phyloP scores from a whole-genome alignment of 2,329 filamentous ascomycete genomes.

The Stemphylium beticola region DNA sequence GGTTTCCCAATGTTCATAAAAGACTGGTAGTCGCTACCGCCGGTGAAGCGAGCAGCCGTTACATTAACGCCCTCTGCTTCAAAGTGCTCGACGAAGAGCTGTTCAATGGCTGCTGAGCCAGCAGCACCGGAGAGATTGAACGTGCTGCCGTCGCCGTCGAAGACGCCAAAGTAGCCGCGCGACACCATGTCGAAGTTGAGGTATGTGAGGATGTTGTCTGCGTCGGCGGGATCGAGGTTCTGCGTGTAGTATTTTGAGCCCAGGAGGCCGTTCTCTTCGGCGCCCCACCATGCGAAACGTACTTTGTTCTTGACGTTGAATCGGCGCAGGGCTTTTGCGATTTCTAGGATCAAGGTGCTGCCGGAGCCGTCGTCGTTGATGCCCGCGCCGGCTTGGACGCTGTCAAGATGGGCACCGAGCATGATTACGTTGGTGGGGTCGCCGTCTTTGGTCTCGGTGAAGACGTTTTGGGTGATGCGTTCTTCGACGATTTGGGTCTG shows the following conservation, averaged over 20 bases:
- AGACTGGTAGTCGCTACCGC: constrained; percentile 49
- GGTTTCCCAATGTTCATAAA: constrained; percentile 52
- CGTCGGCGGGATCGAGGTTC: constrained; percentile 38
- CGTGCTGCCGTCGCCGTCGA: constrained; percentile 48
- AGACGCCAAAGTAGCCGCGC: constrained; percentile 48
- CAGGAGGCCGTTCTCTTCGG: constrained; percentile 50
- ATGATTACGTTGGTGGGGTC: constrained; percentile 48
- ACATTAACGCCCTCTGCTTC: constrained; percentile 45
- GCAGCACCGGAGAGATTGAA: constrained; percentile 43
- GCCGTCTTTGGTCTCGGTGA: constrained; percentile 49
- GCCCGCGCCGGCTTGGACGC: constrained; percentile 46
- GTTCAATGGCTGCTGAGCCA: constrained; percentile 45
- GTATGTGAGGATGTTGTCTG: constrained; percentile 49
- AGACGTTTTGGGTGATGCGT: constrained; percentile 55
- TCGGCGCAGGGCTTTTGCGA: constrained; percentile 46
- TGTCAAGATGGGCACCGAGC: constrained; percentile 49
- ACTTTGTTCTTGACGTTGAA: constrained; percentile 51
- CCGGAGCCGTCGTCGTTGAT: constrained; percentile 54
- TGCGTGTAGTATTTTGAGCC: constrained; percentile 49
- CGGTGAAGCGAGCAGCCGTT: constrained; percentile 47
- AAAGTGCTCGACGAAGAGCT: constrained; percentile 47
- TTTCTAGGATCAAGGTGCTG: constrained; percentile 46
- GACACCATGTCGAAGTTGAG: constrained; percentile 55
- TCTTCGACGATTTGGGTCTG: constrained; percentile 57
- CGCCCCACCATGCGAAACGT: constrained; percentile 51